phyloP scores from a whole-genome alignment of 176 grass and related monocot genomes.

The Phyllostachys edulis region DNA sequence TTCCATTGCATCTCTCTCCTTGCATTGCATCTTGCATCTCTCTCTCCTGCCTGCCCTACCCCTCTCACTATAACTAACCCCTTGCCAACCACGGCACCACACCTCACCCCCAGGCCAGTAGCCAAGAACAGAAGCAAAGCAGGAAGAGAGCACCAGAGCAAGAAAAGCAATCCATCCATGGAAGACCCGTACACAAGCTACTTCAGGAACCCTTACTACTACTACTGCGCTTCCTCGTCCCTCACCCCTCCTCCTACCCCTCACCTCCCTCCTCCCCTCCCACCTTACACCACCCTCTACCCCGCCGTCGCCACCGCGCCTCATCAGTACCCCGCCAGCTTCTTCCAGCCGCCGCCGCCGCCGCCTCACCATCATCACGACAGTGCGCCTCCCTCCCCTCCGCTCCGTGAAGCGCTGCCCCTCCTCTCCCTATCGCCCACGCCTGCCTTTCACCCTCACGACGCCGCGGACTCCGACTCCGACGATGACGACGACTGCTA shows the following conservation, averaged over 20 bases:
- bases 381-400: constrained; percentile 58
- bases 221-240: constrained; percentile 44
- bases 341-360: constrained; percentile 25
- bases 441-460: background rate
- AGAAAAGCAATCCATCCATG: constrained; percentile 56
- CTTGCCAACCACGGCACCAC: constrained; percentile 53
- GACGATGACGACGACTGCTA: constrained; percentile 37
- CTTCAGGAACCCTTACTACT: constrained; percentile 64
- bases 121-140: constrained; percentile 41
- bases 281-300: constrained; percentile 28
- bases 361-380: background rate
- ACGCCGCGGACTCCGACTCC: constrained; percentile 25
- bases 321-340: constrained; percentile 29
- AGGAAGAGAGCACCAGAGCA: background rate
- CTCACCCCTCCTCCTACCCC: background rate
- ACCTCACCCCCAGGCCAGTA: constrained; percentile 28
- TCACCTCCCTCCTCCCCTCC: constrained; percentile 26
- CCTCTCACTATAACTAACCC: constrained; percentile 46
- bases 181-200: constrained; percentile 86
- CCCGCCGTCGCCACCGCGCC: background rate
- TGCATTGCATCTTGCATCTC: background rate
- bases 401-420: constrained; percentile 78
- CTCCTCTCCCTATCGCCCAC: constrained; percentile 74
- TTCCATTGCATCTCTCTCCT: background rate
- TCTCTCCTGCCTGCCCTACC: constrained; percentile 13